Evolutionary conservation across 306 rosid genomes (phyloP), one percentile per base, ranked within the genome.

Genomic region (Notholithocarpus densiflorus): DNA sequence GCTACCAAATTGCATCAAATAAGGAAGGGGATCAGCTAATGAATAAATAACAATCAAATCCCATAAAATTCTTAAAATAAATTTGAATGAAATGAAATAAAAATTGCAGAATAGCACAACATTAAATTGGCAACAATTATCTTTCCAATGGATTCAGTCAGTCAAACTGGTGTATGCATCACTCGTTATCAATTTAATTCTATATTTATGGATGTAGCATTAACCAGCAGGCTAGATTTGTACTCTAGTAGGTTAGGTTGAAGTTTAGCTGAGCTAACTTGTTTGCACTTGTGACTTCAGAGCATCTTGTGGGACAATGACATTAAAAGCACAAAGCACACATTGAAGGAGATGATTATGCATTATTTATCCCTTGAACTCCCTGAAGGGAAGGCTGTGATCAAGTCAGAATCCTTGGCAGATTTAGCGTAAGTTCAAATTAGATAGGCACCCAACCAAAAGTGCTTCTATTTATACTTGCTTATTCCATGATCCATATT

Each of bases 281-380:
- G 37, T 75, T 76, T 81, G 13, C 19, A 64, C 62, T 74, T 77
- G 71, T 81, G 51, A 76, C 77, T 72, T 68, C 93, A 94, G 98
- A 84, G 98, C 86, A 85, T 94, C 88, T 89, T 92, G 64, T 94
- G 98, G 98, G 97, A 90, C 75, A 94, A 90, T 82, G 98, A 94
- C 81, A 75, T 94, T 51, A 94, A 88, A 89, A 88, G 88, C 86
- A 94, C 94, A 55, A 94, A 90, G 85, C 85, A 89, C 77, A 92
- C 98, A 34, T 73, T 94, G 73, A 94, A 81, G 83, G 96, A 94
- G 75, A 94, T 94, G 89, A 90, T 89, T 84, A 84, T 79, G 76
- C 89, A 84, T 88, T 72, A 94, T 89, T 84, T 94, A 68, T 89
- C 80, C 81, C 91, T 92, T 48, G 98, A 92, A 77, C 85, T 89